Conservation (phyloP, 805 yeast genomes). For the Babjeviella inositovora region DNA sequence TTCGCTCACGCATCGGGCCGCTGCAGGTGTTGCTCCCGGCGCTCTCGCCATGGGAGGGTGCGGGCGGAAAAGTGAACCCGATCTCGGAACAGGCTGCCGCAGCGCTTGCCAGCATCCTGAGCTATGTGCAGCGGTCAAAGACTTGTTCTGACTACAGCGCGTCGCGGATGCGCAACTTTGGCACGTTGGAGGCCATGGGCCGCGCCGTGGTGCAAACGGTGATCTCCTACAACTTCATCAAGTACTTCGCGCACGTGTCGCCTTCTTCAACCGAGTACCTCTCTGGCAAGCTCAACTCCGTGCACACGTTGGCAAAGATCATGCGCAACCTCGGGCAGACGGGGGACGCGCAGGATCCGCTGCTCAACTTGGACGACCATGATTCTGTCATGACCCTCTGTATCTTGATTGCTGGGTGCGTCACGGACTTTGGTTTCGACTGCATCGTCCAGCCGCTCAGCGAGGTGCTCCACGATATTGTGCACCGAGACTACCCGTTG, state of each 20-base stretch:
- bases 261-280: slow-evolving; percentile 38
- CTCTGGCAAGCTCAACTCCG: slow-evolving; percentile 22
- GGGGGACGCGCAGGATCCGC: slow-evolving; percentile 17
- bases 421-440: slow-evolving; percentile 74
- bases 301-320: slow-evolving; percentile 14
- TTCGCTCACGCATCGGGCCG: too few relatives aligned
- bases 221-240: slow-evolving; percentile 45
- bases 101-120: too few relatives aligned
- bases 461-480: slow-evolving; percentile 47
- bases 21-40: too few relatives aligned
- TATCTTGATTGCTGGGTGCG: slow-evolving; percentile 50
- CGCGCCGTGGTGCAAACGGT: slow-evolving; percentile 35
- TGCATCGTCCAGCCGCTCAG: slow-evolving; percentile 44
- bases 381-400: slow-evolving; percentile 38
- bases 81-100: too few relatives aligned
- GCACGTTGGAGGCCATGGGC: slow-evolving; percentile 43
- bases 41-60: too few relatives aligned
- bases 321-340: slow-evolving; percentile 28
- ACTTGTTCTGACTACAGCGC: slow-evolving; percentile 35
- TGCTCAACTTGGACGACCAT: slow-evolving; percentile 21
- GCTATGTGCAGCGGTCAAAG: slow-evolving; percentile 46
- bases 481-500: slow-evolving; percentile 51
- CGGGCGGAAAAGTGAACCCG: too few relatives aligned
- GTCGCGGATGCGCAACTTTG: slow-evolving; percentile 10
- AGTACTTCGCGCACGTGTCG: slow-evolving; percentile 37